Conservation (phyloP, 805 yeast genomes). For the Saccharomycopsis sp. region DNA sequence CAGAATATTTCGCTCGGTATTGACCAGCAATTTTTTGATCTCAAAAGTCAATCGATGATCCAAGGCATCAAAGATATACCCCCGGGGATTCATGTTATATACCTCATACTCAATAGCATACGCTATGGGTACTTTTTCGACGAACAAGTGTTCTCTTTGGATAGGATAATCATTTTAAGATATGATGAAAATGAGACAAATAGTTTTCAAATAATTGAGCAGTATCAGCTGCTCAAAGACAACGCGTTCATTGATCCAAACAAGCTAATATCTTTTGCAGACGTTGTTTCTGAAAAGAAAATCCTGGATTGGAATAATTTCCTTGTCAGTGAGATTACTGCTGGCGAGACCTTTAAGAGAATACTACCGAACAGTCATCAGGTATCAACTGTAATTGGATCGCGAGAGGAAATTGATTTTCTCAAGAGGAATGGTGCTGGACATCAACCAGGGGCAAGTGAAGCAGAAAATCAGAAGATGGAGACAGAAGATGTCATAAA, state of each 20-base stretch:
- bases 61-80: neutral
- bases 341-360: neutral
- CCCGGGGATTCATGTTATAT: neutral
- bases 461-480: neutral
- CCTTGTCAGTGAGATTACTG: neutral
- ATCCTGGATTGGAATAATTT: neutral
- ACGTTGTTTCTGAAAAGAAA: neutral
- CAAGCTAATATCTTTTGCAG: neutral
- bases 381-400: neutral
- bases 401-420: neutral
- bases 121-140: neutral
- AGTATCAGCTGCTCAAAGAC: neutral
- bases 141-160: neutral
- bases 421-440: neutral
- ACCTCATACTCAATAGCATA: neutral
- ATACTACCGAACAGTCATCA: neutral
- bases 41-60: neutral
- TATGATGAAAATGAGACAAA: neutral
- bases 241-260: neutral
- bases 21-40: neutral
- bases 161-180: neutral
- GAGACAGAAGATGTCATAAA: neutral
- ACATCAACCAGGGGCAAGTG: neutral
- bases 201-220: neutral
- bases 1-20: neutral